Percentiles rank a stretch among this genome's conserved stretches.
These are phyloP conservation scores for Aspergillus nidulans DNA, from an alignment of 495 filamentous ascomycete species.

Conservation along the genomic window DNA sequence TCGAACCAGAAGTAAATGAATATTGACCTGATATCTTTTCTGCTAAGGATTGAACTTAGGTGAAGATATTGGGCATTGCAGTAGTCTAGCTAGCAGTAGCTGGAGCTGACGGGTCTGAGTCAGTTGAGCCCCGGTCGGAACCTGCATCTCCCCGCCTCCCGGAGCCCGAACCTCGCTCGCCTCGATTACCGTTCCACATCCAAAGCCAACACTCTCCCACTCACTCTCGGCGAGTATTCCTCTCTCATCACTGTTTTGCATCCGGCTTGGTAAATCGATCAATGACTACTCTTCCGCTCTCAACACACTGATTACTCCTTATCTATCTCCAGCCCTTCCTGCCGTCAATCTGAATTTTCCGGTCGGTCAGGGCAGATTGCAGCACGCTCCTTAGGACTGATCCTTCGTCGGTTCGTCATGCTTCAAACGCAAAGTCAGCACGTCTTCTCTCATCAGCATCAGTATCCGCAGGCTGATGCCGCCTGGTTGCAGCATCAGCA, in stretches of 20 bases:
- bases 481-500: slow-evolving; percentile 70
- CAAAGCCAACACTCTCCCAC: slow-evolving; percentile 10
- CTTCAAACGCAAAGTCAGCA: slow-evolving; percentile 53
- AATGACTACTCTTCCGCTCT: slow-evolving; percentile 20
- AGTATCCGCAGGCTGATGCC: slow-evolving; percentile 71
- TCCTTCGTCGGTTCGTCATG: slow-evolving; percentile 37
- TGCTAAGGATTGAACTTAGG: background rate
- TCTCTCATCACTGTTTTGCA: background rate
- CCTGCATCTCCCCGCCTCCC: slow-evolving; percentile 28
- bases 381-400: slow-evolving; percentile 33
- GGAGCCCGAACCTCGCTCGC: slow-evolving; percentile 18
- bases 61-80: background rate
- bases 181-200: slow-evolving; percentile 14
- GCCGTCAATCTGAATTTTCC: slow-evolving; percentile 10
- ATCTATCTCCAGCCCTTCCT: slow-evolving; percentile 11
- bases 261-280: slow-evolving; percentile 6
- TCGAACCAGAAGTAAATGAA: background rate
- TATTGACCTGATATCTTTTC: background rate
- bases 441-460: slow-evolving; percentile 75
- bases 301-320: slow-evolving; percentile 22
- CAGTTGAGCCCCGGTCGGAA: slow-evolving; percentile 16
- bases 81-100: background rate
- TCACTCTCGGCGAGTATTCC: slow-evolving; percentile 1
- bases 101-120: background rate
- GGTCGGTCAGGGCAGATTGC: slow-evolving; percentile 20